Evolutionary conservation across 2,329 filamentous ascomycete species (phyloP).

Genomic region (Aspergillus spinulosporus): DNA sequence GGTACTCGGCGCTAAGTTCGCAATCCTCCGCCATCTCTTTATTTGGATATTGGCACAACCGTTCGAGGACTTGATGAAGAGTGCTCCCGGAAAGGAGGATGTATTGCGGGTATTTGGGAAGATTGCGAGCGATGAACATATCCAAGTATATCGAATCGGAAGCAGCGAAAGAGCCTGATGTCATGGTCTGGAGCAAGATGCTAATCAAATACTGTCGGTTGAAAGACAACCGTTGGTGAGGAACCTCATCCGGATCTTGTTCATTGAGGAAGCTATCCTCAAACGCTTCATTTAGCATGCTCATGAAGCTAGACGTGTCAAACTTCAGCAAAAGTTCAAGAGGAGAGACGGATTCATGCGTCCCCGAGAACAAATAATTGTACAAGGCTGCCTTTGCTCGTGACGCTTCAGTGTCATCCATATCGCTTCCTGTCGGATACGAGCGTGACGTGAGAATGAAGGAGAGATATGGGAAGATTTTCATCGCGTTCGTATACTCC

Average conservation of each 20-base stretch:
- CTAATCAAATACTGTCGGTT: slow-evolving; percentile 91
- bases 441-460: slow-evolving; percentile 84
- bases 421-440: slow-evolving; percentile 80
- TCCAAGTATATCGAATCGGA: slow-evolving; percentile 92
- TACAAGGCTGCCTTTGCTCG: slow-evolving; percentile 87
- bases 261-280: slow-evolving; percentile 93
- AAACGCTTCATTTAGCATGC: slow-evolving; percentile 94
- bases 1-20: slow-evolving; percentile 93
- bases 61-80: slow-evolving; percentile 74
- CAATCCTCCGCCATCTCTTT: slow-evolving; percentile 84
- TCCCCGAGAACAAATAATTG: slow-evolving; percentile 88
- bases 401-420: slow-evolving; percentile 70
- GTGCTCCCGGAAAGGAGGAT: slow-evolving; percentile 85
- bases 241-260: slow-evolving; percentile 64
- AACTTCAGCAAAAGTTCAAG: slow-evolving; percentile 81
- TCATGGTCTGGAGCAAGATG: slow-evolving; percentile 90
- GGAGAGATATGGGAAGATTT: slow-evolving; percentile 92
- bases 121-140: slow-evolving; percentile 95
- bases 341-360: slow-evolving; percentile 80
- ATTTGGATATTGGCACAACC: slow-evolving; percentile 81
- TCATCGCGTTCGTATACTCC: slow-evolving; percentile 68
- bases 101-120: slow-evolving; percentile 96
- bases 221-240: slow-evolving; percentile 59
- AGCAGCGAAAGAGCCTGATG: slow-evolving; percentile 64
- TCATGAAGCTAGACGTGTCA: slow-evolving; percentile 88